Conservation (phyloP, 805 yeast genomes). For the Starmerella lactis-condensi region DNA sequence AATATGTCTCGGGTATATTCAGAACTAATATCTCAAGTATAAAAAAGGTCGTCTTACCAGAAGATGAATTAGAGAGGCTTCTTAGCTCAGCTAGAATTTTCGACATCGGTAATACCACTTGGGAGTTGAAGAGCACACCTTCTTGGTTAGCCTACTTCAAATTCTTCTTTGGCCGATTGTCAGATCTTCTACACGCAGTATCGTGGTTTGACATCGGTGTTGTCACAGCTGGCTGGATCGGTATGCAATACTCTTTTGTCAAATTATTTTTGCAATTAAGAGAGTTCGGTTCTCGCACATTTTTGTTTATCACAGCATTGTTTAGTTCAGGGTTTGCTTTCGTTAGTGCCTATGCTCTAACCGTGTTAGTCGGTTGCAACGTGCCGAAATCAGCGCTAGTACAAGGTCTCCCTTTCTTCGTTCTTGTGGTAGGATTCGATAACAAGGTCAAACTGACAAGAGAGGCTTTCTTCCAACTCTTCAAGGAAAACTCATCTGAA, state of each 20-base stretch:
- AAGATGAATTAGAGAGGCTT: slow-evolving; percentile 1
- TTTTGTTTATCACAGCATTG: slow-evolving; percentile 69
- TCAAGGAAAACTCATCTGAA: slow-evolving; percentile 11
- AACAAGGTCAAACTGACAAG: slow-evolving; percentile 56
- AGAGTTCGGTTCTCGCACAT: slow-evolving; percentile 61
- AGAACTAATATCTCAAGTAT: background rate
- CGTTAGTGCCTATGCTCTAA: slow-evolving; percentile 51
- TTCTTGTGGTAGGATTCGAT: slow-evolving; percentile 80
- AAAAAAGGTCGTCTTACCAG: slow-evolving; percentile 5
- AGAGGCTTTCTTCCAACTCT: slow-evolving; percentile 22
- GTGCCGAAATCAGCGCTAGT: slow-evolving; percentile 59
- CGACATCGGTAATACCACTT: slow-evolving; percentile 23
- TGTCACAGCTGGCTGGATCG: slow-evolving; percentile 61
- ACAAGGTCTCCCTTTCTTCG: slow-evolving; percentile 87
- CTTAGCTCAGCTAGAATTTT: slow-evolving; percentile 8
- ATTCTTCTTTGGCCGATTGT: slow-evolving; percentile 21
- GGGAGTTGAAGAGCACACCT: slow-evolving; percentile 26
- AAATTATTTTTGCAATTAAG: slow-evolving; percentile 62
- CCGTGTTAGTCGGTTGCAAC: slow-evolving; percentile 36
- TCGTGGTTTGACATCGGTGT: slow-evolving; percentile 72
- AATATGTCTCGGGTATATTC: slow-evolving; percentile 2
- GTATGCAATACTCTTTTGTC: slow-evolving; percentile 70
- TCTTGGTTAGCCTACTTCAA: slow-evolving; percentile 24
- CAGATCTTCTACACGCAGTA: slow-evolving; percentile 35
- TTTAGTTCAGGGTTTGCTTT: slow-evolving; percentile 69